Evolutionary conservation across 2,329 filamentous ascomycete genomes (phyloP), one percentile per base, ranked within the genome.

Genomic region (Sarocladium strictum): DNA sequence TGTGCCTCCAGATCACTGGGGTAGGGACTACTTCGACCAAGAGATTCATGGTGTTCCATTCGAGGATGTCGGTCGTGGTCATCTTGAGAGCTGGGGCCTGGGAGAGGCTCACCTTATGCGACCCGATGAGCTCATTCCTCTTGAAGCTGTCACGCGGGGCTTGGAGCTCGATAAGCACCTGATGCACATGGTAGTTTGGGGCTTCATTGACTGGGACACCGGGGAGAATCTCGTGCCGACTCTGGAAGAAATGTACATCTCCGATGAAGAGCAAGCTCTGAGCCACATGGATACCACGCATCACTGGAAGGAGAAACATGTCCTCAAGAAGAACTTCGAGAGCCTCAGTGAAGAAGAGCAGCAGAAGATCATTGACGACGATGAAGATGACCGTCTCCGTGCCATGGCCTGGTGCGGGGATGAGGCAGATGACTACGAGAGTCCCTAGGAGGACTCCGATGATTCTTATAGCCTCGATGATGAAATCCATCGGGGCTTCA

Each of bases 161-260:
- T 63, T 88, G 32, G 58, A 74, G 21, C 64, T 89, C n/a, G 73
- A 84, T 54, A 57, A 71, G 12, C 74, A 79, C 60, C 72, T 84
- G 47, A 61, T 76, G 14, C 71, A 77, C 55, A 84, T 88, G 76
- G 73, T 84, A 60, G 58, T 80, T 15, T 89, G 80, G 74, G 87
- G 87, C 1, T 79, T 79, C 63, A 69, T 85, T 26, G 75, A 87
- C 65, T 75, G 73, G 53, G 50, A 64, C 3, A 80, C 74, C 1
- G 75, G 79, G 50, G 64, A 71, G 58, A 77, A 83, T 63, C 61
- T 81, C 4, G 72, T 76, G 0, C 78, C 80, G 2, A 72, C 67
- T 10, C 65, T 73, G 51, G 73, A 78, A 50, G 75, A 82, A 62
- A 71, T 77, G 59, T 77, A 79, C 62, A 73, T 83, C 62, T 72